Evolutionary conservation across 2,329 filamentous ascomycete genomes (phyloP).

Genomic region (Scytalidium sp.): DNA sequence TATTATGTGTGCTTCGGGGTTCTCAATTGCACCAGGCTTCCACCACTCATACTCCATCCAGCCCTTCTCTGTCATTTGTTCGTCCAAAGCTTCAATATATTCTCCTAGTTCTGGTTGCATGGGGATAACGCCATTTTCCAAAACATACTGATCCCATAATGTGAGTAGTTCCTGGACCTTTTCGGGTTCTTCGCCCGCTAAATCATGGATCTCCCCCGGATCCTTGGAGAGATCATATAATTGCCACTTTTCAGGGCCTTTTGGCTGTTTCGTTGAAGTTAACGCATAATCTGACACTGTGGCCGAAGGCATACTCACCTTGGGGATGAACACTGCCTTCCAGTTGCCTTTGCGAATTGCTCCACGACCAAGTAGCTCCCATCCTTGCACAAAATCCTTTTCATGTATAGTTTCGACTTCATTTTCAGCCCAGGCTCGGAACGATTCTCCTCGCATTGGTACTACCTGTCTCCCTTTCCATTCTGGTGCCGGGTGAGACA

Average conservation of each 20-base stretch:
- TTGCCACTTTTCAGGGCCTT: constrained; percentile 54
- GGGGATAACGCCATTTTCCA: constrained; percentile 59
- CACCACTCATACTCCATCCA: constrained; percentile 68
- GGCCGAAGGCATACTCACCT: constrained; percentile 12
- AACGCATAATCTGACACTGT: neutral
- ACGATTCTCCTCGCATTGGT: constrained; percentile 33
- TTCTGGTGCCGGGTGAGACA: constrained; percentile 25
- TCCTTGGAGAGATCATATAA: constrained; percentile 51
- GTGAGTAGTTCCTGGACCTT: constrained; percentile 45
- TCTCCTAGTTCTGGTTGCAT: constrained; percentile 55
- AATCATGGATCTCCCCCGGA: constrained; percentile 47
- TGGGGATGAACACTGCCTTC: constrained; percentile 57
- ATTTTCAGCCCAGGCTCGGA: constrained; percentile 39
- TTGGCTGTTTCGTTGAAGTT: constrained; percentile 28
- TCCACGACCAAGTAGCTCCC: constrained; percentile 49
- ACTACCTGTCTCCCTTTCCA: constrained; percentile 28
- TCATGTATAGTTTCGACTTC: constrained; percentile 40
- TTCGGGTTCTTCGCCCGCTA: constrained; percentile 38
- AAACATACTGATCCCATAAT: constrained; percentile 55
- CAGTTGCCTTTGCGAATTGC: constrained; percentile 54
- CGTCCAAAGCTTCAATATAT: constrained; percentile 58
- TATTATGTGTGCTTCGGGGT: constrained; percentile 7
- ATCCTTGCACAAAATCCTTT: constrained; percentile 50
- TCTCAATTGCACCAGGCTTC: constrained; percentile 43
- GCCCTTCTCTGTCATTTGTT: constrained; percentile 62